Evolutionary conservation across 441 rosid genomes (phyloP).

Genomic region (Lepidium campestre): DNA sequence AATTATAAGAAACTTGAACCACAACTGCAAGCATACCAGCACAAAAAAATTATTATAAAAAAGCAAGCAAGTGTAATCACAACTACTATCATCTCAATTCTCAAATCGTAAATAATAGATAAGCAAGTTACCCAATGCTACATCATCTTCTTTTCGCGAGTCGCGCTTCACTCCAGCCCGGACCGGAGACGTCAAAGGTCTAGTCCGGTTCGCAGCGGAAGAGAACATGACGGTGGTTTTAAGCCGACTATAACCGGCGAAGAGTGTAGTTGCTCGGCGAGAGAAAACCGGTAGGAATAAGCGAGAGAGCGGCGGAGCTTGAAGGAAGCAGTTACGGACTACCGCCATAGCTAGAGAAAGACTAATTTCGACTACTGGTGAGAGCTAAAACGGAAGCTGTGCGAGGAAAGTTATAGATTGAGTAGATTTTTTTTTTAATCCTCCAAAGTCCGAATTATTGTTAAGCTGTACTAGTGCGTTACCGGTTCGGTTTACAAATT

Average conservation of each 20-base stretch:
- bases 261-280: conserved; percentile 23
- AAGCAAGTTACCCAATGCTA: conserved; percentile 48
- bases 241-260: conserved; percentile 10
- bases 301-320: conserved; percentile 34
- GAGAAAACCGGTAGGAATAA: conserved; percentile 34
- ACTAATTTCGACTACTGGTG: not conserved
- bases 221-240: conserved; percentile 28
- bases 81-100: not conserved
- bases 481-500: too few relatives aligned
- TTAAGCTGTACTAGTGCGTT: too few relatives aligned
- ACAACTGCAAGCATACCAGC: not conserved
- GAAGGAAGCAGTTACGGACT: conserved; percentile 30
- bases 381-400: not conserved
- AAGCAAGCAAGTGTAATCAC: not conserved
- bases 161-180: conserved; percentile 54
- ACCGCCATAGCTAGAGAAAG: conserved; percentile 34
- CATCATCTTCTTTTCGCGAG: conserved; percentile 31
- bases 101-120: not conserved
- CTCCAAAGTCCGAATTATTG: not conserved
- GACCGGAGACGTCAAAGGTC: conserved; percentile 21
- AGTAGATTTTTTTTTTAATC: not conserved
- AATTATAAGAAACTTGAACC: not conserved
- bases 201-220: conserved; percentile 26
- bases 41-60: not conserved
- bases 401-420: conserved; percentile 17